phyloP scores from a whole-genome alignment of 768 basidiomycete genomes.

The Agrocybe praecox region DNA sequence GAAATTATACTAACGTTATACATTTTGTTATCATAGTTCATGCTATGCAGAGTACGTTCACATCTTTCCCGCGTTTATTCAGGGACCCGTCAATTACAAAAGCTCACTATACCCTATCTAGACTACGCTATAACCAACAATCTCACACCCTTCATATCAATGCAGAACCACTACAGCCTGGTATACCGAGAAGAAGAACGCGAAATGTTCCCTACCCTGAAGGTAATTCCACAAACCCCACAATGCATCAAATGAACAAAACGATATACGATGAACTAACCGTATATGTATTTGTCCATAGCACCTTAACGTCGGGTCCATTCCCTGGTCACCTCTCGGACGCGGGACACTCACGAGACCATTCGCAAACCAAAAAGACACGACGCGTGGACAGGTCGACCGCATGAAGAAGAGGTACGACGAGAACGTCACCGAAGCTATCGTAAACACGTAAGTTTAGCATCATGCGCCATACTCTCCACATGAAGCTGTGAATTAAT shows the following conservation, averaged over 20 bases:
- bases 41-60: slow-evolving; percentile 55
- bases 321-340: slow-evolving; percentile 63
- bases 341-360: slow-evolving; percentile 51
- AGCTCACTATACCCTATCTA: too few species aligned
- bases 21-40: slow-evolving; percentile 36
- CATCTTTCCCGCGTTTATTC: too few species aligned
- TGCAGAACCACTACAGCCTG: slow-evolving; percentile 69
- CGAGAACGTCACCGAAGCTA: slow-evolving; percentile 29
- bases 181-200: slow-evolving; percentile 69
- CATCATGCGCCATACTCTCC: not conserved
- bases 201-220: slow-evolving; percentile 63
- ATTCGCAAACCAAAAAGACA: slow-evolving; percentile 28
- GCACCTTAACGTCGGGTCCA: slow-evolving; percentile 55
- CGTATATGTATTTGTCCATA: slow-evolving; percentile 13
- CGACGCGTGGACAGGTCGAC: slow-evolving; percentile 40
- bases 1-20: not conserved
- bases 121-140: slow-evolving; percentile 64
- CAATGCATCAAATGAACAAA: not conserved
- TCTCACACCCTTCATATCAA: slow-evolving; percentile 63
- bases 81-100: too few species aligned
- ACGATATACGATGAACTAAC: too few species aligned
- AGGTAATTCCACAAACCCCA: slow-evolving; percentile 28
- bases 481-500: too few species aligned
- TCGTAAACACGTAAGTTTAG: slow-evolving; percentile 36
- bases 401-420: slow-evolving; percentile 22